phyloP scores from a whole-genome alignment of 73 alveolate species.

The Durusdinium trenchii region DNA sequence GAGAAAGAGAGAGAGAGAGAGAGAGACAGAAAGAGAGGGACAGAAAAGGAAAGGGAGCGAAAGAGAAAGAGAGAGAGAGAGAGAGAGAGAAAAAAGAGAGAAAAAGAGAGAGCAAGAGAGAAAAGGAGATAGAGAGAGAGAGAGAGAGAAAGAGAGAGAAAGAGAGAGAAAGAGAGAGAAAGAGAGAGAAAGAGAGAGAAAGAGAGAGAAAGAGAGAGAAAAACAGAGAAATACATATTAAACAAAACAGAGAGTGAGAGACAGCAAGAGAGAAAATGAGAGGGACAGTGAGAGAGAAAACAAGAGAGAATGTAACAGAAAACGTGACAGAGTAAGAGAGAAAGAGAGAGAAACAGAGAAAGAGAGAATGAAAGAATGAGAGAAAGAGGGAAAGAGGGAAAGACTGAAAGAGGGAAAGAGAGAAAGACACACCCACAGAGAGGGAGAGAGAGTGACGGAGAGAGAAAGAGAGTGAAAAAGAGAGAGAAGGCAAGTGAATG shows the following conservation, averaged over 20 bases:
- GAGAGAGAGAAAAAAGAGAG: neutral
- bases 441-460: neutral
- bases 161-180: constrained; percentile 1
- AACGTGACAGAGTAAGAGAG: neutral
- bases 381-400: neutral
- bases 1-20: neutral
- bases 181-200: constrained; percentile 7
- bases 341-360: constrained; percentile 27
- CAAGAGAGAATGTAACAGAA: neutral
- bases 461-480: neutral
- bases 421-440: neutral
- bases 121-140: too few species aligned
- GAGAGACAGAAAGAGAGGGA: neutral
- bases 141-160: neutral
- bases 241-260: neutral
- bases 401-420: neutral
- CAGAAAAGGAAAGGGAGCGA: too few species aligned
- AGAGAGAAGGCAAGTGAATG: neutral
- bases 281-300: neutral
- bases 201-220: neutral
- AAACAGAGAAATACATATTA: neutral
- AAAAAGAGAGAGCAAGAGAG: too few species aligned
- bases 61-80: neutral
- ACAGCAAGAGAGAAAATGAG: neutral
- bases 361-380: too few species aligned